These are phyloP conservation scores for Heimioporus sp. DNA, from an alignment of 768 basidiomycete genomes.

Conservation along the genomic window DNA sequence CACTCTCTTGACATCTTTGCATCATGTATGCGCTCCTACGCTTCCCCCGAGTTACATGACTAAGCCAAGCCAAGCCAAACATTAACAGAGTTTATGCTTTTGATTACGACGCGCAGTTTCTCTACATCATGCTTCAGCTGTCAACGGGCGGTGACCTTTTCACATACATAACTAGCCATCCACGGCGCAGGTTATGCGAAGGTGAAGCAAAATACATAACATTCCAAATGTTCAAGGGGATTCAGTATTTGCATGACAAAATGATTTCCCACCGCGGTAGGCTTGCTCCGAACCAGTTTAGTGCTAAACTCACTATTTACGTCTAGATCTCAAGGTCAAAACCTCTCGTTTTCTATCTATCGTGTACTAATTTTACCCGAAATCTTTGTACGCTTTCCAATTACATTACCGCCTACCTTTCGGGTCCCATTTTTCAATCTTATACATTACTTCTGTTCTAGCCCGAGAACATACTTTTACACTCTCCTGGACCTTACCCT, in stretches of 20 bases:
- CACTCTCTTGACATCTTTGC: slow-evolving; percentile 63
- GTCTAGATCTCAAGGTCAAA: slow-evolving; percentile 63
- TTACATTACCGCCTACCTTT: not conserved
- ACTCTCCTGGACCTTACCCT: slow-evolving; percentile 80
- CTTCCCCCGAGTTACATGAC: not conserved
- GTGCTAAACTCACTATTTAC: not conserved
- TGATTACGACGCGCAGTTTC: slow-evolving; percentile 57
- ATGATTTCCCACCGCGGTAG: slow-evolving; percentile 78
- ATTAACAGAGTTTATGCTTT: slow-evolving; percentile 78
- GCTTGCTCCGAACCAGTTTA: slow-evolving; percentile 7
- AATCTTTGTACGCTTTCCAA: not conserved
- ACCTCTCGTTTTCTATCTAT: not conserved
- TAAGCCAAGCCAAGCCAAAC: slow-evolving; percentile 54
- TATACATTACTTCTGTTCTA: slow-evolving; percentile 15
- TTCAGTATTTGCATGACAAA: slow-evolving; percentile 68
- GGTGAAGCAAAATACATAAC: slow-evolving; percentile 84
- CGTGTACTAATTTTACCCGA: not conserved
- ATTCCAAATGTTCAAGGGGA: slow-evolving; percentile 71
- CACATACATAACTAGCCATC: slow-evolving; percentile 70
- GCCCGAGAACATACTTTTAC: slow-evolving; percentile 85
- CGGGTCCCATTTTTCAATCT: no score
- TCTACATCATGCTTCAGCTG: slow-evolving; percentile 84
- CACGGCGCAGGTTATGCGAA: slow-evolving; percentile 60
- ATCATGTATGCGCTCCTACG: slow-evolving; percentile 54
- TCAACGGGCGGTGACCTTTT: slow-evolving; percentile 89